phyloP scores from a whole-genome alignment of 2,329 filamentous ascomycete species.

The Alternaria metachromatica region DNA sequence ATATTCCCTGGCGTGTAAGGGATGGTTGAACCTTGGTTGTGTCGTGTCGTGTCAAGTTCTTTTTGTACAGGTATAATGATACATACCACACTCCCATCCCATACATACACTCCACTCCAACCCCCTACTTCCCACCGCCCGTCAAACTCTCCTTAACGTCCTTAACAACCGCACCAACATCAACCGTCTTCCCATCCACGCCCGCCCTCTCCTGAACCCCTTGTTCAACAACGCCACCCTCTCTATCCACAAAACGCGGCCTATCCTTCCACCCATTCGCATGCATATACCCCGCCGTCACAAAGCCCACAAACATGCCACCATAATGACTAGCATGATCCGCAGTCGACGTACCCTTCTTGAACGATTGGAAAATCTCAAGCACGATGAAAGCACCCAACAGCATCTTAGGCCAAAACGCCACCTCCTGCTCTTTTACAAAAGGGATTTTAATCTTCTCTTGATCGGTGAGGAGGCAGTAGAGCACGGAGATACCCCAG shows the following conservation, averaged over 20 bases:
- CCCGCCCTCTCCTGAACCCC: conserved; percentile 19
- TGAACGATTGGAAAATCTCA: conserved; percentile 31
- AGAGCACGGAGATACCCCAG: conserved; percentile 41
- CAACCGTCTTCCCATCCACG: conserved; percentile 27
- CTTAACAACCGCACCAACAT: conserved; percentile 33
- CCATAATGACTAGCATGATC: conserved; percentile 50
- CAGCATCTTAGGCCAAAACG: conserved; percentile 42
- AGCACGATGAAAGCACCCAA: conserved; percentile 32
- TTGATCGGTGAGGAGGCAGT: conserved; percentile 39
- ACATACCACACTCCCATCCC: background rate
- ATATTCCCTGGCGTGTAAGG: background rate
- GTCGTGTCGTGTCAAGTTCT: background rate
- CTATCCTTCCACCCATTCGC: conserved; percentile 32
- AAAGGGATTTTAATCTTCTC: conserved; percentile 43
- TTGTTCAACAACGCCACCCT: background rate
- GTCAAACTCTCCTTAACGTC: conserved; percentile 44
- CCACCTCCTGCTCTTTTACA: conserved; percentile 32
- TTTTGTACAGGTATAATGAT: background rate
- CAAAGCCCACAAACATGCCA: conserved; percentile 35
- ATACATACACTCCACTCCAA: background rate
- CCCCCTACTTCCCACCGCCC: conserved; percentile 15
- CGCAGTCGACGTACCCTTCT: conserved; percentile 18
- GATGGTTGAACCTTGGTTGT: background rate
- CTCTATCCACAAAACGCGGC: conserved; percentile 1
- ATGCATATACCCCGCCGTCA: conserved; percentile 36